phyloP scores from a whole-genome alignment of 495 filamentous ascomycete species.

The Saxophila tyrrhenica region DNA sequence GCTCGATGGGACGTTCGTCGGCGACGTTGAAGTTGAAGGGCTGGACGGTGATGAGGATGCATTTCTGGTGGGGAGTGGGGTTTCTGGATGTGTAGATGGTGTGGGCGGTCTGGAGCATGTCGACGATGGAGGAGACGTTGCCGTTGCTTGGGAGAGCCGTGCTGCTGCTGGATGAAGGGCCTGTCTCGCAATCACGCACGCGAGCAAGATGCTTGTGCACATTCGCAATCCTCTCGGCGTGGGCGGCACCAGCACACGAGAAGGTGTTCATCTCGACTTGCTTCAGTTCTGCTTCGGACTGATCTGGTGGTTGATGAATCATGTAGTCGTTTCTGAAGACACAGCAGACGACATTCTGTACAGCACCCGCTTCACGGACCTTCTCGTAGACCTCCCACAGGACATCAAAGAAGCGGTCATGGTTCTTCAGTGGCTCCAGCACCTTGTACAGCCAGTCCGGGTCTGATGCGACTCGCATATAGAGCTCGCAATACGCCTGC shows the following conservation, averaged over 20 bases:
- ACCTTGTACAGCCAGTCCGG: slow-evolving; percentile 12
- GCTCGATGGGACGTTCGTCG: slow-evolving; percentile 22
- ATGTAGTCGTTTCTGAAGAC: slow-evolving; percentile 23
- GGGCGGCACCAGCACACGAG: slow-evolving; percentile 18
- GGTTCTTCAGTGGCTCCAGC: slow-evolving; percentile 7
- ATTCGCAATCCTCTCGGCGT: slow-evolving; percentile 10
- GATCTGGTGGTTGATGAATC: slow-evolving; percentile 4
- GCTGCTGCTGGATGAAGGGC: neutral
- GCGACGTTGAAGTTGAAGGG: slow-evolving; percentile 22
- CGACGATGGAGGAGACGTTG: slow-evolving; percentile 6
- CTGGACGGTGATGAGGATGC: slow-evolving; percentile 21
- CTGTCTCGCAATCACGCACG: neutral
- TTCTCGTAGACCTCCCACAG: slow-evolving; percentile 19
- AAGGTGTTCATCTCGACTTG: slow-evolving; percentile 26
- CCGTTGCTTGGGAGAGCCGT: slow-evolving; percentile 8
- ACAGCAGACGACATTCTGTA: slow-evolving; percentile 13
- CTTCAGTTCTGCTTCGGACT: slow-evolving; percentile 5
- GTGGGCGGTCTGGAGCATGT: slow-evolving; percentile 10
- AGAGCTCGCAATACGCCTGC: slow-evolving; percentile 17
- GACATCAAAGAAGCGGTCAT: slow-evolving; percentile 3
- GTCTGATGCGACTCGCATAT: slow-evolving; percentile 14
- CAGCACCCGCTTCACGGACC: slow-evolving; percentile 2
- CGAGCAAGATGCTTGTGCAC: slow-evolving; percentile 17
- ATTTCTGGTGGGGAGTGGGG: neutral
- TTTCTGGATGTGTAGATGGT: neutral